A percentile compares a stretch with the other conserved stretches of the same genome.
These are phyloP conservation scores for Triticum monococcum DNA, from an alignment of 176 grass and related monocot species.

Conservation along the genomic window DNA sequence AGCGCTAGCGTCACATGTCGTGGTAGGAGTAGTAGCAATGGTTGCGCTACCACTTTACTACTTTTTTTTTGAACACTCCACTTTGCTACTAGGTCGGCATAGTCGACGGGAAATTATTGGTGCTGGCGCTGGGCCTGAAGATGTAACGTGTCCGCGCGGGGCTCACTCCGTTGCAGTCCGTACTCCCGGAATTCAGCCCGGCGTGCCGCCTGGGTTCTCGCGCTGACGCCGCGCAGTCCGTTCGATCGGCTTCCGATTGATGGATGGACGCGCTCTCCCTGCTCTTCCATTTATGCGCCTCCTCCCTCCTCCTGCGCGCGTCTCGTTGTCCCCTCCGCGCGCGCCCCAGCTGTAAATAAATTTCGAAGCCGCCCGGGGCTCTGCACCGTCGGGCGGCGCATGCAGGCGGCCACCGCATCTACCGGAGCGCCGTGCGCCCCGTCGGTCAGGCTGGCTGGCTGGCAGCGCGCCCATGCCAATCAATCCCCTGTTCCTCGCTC, in stretches of 20 bases:
- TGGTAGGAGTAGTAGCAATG: too few species aligned
- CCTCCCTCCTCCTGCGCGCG: not conserved
- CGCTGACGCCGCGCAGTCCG: not conserved
- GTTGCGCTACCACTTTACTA: too few species aligned
- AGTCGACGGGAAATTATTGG: not conserved
- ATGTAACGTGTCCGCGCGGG: not conserved
- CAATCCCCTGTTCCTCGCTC: not conserved
- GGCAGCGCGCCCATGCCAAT: not conserved
- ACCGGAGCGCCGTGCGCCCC: constrained; percentile 18
- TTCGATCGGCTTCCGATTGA: constrained; percentile 21
- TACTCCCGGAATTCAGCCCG: constrained; percentile 17
- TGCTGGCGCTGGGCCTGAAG: not conserved
- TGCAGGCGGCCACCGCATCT: not conserved
- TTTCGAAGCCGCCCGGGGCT: not conserved
- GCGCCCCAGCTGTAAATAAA: not conserved
- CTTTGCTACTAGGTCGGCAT: too few species aligned
- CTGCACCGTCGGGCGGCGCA: not conserved
- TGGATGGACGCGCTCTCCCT: not conserved
- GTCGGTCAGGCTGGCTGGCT: not conserved
- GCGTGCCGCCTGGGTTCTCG: not conserved
- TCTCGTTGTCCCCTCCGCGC: constrained; percentile 16
- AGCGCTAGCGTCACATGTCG: too few species aligned
- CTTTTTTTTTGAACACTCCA: too few species aligned
- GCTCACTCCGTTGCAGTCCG: not conserved
- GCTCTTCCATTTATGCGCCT: too few species aligned